Percentiles rank a stretch among this genome's conserved stretches.
These are phyloP conservation scores for Spinacia oleracea DNA, from an alignment of 179 eudicot species.

Conservation along the genomic window DNA sequence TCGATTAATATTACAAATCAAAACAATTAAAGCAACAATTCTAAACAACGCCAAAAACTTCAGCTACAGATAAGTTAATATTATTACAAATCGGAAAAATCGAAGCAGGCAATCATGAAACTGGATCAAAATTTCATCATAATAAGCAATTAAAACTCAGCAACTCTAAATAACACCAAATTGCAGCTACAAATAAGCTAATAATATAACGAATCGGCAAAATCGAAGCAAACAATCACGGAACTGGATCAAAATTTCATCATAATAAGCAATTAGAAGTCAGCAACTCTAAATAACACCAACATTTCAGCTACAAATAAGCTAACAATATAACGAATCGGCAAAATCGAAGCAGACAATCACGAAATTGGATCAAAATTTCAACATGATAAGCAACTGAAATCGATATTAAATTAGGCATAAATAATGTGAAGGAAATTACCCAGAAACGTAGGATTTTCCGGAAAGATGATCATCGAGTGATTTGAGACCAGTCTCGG, in stretches of 20 bases:
- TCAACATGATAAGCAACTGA: not conserved
- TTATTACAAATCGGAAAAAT: not conserved
- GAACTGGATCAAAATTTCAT: conserved; percentile 1
- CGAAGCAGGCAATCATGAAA: not conserved
- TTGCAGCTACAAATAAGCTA: not conserved
- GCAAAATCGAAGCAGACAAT: not conserved
- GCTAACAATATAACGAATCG: not conserved
- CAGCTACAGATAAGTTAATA: not conserved
- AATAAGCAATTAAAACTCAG: not conserved
- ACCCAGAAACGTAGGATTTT: conserved; percentile 78
- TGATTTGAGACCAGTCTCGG: conserved; percentile 77
- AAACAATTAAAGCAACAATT: not conserved
- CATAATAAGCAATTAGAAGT: not conserved
- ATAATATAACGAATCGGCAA: not conserved
- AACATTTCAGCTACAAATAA: not conserved
- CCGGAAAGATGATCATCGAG: conserved; percentile 65
- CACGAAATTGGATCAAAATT: not conserved
- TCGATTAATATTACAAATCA: not conserved
- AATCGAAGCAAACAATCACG: not conserved
- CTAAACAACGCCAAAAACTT: not conserved
- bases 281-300: not conserved
- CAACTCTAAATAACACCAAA: too few species aligned
- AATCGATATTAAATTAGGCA: not conserved
- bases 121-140: conserved; percentile 1
- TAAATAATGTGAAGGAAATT: not conserved